phyloP scores from a whole-genome alignment of 2,329 filamentous ascomycete species.

The Ophiostoma fasciatum region DNA sequence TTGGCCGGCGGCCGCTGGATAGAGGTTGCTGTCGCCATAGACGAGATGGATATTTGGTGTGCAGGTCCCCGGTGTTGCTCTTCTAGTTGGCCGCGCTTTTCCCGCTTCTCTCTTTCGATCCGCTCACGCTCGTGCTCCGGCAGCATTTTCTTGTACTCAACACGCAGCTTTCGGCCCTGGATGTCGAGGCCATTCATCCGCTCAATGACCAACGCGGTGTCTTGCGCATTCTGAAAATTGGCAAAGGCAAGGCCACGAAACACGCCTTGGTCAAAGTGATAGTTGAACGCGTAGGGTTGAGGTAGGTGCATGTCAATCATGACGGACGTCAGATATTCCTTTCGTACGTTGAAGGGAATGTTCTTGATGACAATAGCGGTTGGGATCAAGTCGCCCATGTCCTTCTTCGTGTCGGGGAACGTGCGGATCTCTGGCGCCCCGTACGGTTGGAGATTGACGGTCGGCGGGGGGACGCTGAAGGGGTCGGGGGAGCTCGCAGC shows the following conservation, averaged over 20 bases:
- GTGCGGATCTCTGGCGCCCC: slow-evolving; percentile 23
- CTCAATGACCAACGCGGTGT: slow-evolving; percentile 85
- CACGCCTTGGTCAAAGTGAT: slow-evolving; percentile 96
- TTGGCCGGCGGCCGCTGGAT: slow-evolving; percentile 3
- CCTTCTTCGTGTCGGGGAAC: slow-evolving; percentile 28
- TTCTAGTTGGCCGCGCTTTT: slow-evolving; percentile 87
- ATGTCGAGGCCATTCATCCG: slow-evolving; percentile 92
- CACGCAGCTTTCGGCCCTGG: slow-evolving; percentile 82
- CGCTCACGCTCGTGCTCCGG: slow-evolving; percentile 86
- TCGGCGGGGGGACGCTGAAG: slow-evolving; percentile 19
- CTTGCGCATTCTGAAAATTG: slow-evolving; percentile 91
- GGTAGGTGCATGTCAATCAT: slow-evolving; percentile 93
- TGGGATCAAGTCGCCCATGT: slow-evolving; percentile 81
- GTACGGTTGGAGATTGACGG: slow-evolving; percentile 24
- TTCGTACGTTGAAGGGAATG: slow-evolving; percentile 95
- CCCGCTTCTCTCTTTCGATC: slow-evolving; percentile 92
- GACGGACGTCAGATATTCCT: slow-evolving; percentile 80
- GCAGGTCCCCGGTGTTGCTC: slow-evolving; percentile 81
- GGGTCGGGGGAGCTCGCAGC: slow-evolving; percentile 27
- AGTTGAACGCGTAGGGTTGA: slow-evolving; percentile 96
- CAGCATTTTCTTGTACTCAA: slow-evolving; percentile 99
- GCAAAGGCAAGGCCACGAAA: slow-evolving; percentile 94
- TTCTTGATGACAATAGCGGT: slow-evolving; percentile 99
- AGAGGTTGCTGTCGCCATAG: slow-evolving; percentile 28
- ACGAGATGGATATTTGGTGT: slow-evolving; percentile 81